These are phyloP conservation scores for Petunia axillaris DNA, from an alignment of 257 asterid genomes.

Conservation along the genomic window DNA sequence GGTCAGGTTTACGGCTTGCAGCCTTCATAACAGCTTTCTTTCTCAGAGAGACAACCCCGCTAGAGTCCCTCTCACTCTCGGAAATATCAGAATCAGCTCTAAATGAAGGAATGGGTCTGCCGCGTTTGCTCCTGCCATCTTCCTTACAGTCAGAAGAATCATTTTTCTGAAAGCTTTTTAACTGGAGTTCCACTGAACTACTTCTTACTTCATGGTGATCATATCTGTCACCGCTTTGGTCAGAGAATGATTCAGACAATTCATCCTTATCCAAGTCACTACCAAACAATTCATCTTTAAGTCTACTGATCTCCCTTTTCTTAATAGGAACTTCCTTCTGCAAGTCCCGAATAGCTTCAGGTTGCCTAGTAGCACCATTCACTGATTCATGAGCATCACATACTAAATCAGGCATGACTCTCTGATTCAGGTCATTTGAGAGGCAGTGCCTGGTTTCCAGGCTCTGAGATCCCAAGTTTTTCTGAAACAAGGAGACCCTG, in stretches of 20 bases:
- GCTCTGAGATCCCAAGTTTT: conserved; percentile 43
- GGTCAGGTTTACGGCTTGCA: conserved; percentile 27
- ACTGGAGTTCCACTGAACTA: conserved; percentile 27
- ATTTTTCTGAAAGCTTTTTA: conserved; percentile 24
- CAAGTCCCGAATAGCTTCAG: conserved; percentile 30
- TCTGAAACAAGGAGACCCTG: conserved; percentile 33
- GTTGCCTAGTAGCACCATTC: conserved; percentile 32
- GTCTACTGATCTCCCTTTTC: conserved; percentile 45
- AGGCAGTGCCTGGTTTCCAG: conserved; percentile 40
- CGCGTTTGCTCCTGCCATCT: conserved; percentile 22
- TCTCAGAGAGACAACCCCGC: conserved; percentile 22
- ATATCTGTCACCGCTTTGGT: conserved; percentile 26
- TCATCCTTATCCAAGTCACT: conserved; percentile 35
- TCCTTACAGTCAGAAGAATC: conserved; percentile 27
- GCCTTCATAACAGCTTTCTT: conserved; percentile 28
- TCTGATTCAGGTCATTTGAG: conserved; percentile 37
- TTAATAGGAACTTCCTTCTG: conserved; percentile 43
- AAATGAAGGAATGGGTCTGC: conserved; percentile 20
- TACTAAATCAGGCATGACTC: conserved; percentile 38
- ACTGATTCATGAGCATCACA: conserved; percentile 33
- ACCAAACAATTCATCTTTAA: conserved; percentile 36
- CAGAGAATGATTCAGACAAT: conserved; percentile 30
- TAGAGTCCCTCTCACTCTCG: conserved; percentile 30
- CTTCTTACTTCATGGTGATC: conserved; percentile 33
- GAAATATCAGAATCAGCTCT: conserved; percentile 25